Base-by-base conservation (phyloP, 2,329 filamentous ascomycete genomes). In the Proliferodiscus dingleyae region DNA sequence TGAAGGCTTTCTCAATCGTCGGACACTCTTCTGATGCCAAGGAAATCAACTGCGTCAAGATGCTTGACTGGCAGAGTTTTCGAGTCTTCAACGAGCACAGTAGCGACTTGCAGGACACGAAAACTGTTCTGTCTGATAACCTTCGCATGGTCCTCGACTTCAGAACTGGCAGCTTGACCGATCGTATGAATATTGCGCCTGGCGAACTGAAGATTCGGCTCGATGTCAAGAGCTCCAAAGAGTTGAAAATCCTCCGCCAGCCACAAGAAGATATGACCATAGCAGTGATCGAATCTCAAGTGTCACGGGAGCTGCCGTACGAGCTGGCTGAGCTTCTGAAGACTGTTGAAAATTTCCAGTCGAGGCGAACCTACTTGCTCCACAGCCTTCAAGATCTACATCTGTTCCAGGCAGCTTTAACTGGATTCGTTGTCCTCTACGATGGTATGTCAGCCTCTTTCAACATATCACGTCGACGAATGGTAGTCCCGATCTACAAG, bases 401-500 rank as follows among this genome's bases (percentile, higher is more conserved):
- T 62, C 69, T 73, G 6, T 95, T 95, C 65, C 80, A 95, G 63
- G 72, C 74, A 39, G 85, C 87, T 2, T 70, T 95, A 45, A 95
- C 89, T 0, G 88, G 89, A 0, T 94, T 85, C 65, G 73, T 73
- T 21, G 87, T 95, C 13, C 68, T 85, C 6, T 89, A 83, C 55
- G 85, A 89, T 61, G 80, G 81, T 5, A 67, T 87, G 42, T 88
- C 88, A 5, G 72, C 77, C 6, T 81, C 80, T 0, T 87, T 95
- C 64, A 82, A 85, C 47, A 95, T 95, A 54, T 83, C 89, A 1
- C 81, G 89, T 23, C 81, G 87, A 39, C 80, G 87, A 54, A 93
- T 90, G 84, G 87, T 95, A 10, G 88, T 95, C 13, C 88, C 88
- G 0, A 91, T 95, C 54, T 87, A 94, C 70, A 95, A 95, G 69